phyloP scores from a whole-genome alignment of 371 early-diverging fungal genomes.

The Capillidium heterosporum region DNA sequence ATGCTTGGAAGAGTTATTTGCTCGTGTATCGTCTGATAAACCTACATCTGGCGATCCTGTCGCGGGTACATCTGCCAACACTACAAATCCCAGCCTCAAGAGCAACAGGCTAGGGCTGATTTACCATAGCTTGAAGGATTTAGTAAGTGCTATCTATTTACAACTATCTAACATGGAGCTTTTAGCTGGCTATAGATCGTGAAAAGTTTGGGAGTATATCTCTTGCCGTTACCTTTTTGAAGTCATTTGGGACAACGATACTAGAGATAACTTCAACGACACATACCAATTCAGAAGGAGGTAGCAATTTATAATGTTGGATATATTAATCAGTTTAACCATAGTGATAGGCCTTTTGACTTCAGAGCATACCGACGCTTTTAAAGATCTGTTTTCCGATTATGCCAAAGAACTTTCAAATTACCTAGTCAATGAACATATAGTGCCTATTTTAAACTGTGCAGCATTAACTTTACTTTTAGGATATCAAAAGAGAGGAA shows the following conservation, averaged over 20 bases:
- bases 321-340: too few relatives aligned
- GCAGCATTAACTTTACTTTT: too few relatives aligned
- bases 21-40: not conserved
- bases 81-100: not conserved
- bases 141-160: conserved; percentile 12
- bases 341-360: conserved; percentile 16
- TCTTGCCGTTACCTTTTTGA: conserved; percentile 57
- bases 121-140: conserved; percentile 14
- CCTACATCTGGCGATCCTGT: conserved; percentile 11
- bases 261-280: conserved; percentile 26
- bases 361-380: conserved; percentile 23
- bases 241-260: conserved; percentile 36
- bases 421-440: conserved; percentile 55
- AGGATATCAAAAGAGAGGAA: conserved; percentile 51
- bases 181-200: not conserved
- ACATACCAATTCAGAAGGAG: too few relatives aligned
- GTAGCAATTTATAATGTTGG: too few relatives aligned
- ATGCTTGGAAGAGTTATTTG: not conserved
- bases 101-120: conserved; percentile 9
- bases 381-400: conserved; percentile 32
- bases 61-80: not conserved
- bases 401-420: conserved; percentile 45
- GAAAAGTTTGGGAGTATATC: conserved; percentile 1
- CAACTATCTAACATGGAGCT: not conserved
- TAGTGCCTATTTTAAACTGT: conserved; percentile 22